Evolutionary conservation across 2,329 filamentous ascomycete genomes (phyloP).

Genomic region (Phyllosticta citrichinensis): DNA sequence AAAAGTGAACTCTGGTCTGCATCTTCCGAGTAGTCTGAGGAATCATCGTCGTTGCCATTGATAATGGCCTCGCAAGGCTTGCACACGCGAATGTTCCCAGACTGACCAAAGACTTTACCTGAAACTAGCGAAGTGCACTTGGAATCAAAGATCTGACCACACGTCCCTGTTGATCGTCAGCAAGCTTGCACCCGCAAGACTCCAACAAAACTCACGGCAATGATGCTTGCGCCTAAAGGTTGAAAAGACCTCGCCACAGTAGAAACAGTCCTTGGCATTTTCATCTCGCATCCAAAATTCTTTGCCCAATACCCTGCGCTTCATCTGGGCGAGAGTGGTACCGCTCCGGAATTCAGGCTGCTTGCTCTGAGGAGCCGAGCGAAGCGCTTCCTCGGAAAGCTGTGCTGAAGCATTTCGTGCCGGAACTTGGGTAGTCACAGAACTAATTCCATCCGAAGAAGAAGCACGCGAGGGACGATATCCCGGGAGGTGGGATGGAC

Average conservation of each 20-base stretch:
- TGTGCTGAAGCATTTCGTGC: slow-evolving; percentile 21
- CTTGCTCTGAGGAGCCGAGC: slow-evolving; percentile 1
- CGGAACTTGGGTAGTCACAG: slow-evolving; percentile 24
- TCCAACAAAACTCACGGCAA: slow-evolving; percentile 48
- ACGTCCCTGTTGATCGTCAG: slow-evolving; percentile 38
- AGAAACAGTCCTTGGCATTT: slow-evolving; percentile 93
- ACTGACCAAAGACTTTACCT: slow-evolving; percentile 77
- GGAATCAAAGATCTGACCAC: slow-evolving; percentile 96
- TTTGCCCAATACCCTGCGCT: slow-evolving; percentile 79
- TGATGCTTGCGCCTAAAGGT: slow-evolving; percentile 95
- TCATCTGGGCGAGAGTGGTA: slow-evolving; percentile 48
- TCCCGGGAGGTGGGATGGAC: slow-evolving; percentile 38
- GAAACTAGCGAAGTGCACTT: slow-evolving; percentile 91
- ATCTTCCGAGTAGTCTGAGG: slow-evolving; percentile 81
- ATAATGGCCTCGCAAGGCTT: slow-evolving; percentile 89
- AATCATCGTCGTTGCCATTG: slow-evolving; percentile 79
- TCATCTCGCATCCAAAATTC: slow-evolving; percentile 99
- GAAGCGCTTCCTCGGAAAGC: slow-evolving; percentile 20
- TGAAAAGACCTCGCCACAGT: slow-evolving; percentile 81
- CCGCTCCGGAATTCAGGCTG: slow-evolving; percentile 26
- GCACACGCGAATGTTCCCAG: slow-evolving; percentile 77
- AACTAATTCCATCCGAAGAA: slow-evolving; percentile 35
- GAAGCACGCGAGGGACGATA: slow-evolving; percentile 36
- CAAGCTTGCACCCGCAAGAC: not conserved
- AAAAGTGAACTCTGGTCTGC: slow-evolving; percentile 54